A percentile compares a stretch with the other conserved stretches of the same genome.
Evolutionary conservation across 1,284 basidiomycete genomes (phyloP).

Genomic region (Farysia itapuensis): DNA sequence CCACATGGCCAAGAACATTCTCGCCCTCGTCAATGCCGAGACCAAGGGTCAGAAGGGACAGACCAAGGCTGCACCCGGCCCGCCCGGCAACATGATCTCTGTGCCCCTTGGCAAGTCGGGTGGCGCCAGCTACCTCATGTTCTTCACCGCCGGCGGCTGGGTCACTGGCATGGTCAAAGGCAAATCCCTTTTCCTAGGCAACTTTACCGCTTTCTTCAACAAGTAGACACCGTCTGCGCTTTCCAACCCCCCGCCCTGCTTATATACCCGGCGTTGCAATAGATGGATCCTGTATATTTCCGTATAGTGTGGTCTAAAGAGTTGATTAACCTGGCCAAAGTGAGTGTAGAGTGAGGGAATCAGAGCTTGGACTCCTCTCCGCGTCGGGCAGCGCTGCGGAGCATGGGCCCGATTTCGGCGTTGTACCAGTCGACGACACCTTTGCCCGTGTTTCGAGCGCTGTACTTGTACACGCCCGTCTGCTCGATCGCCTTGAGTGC

Average conservation of each 20-base stretch:
- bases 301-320: too few relatives aligned
- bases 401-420: constrained; percentile 39
- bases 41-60: constrained; percentile 5
- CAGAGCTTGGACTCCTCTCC: constrained; percentile 6
- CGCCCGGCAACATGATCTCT: constrained; percentile 6
- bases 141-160: constrained; percentile 20
- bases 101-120: constrained; percentile 33
- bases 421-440: constrained; percentile 46
- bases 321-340: too few relatives aligned
- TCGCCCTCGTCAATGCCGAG: constrained; percentile 10
- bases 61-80: not conserved
- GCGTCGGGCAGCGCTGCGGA: constrained; percentile 27
- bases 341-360: not conserved
- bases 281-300: too few relatives aligned
- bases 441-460: constrained; percentile 33
- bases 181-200: constrained; percentile 18
- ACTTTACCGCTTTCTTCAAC: constrained; percentile 21
- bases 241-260: too few relatives aligned
- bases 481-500: constrained; percentile 23
- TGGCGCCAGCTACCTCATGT: constrained; percentile 20
- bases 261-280: too few relatives aligned
- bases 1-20: constrained; percentile 36
- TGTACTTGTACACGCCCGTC: constrained; percentile 41
- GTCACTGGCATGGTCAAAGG: constrained; percentile 26
- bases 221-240: too few relatives aligned